Evolutionary conservation across 495 filamentous ascomycete species (phyloP), one percentile per base, ranked within the genome.

Genomic region (Aspergillus heteromorphus): DNA sequence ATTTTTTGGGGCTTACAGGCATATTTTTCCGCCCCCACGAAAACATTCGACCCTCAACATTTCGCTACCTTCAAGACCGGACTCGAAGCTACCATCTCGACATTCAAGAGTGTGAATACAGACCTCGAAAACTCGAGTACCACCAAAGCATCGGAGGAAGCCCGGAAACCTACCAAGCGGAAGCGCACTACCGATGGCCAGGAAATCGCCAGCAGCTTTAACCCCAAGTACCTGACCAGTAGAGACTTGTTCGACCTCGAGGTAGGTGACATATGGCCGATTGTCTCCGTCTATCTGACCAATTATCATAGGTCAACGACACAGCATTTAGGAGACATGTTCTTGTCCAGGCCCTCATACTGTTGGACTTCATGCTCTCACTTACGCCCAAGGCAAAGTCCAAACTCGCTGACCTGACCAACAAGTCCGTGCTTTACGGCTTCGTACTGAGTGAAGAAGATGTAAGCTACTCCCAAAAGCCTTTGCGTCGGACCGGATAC

Each of bases 201-300:
- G 43, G 79, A 83, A 48, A 76, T 90, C 42, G 79, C 85, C 29
- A 87, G 84, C 64, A 86, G 80, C 19, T 96, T 95, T 74, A 97
- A 97, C 61, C 91, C 93, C 8, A 97, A 97, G 64, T 99, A 97
- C 69, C 78, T 99, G 10, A 99, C 93, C 17, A 95, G 89, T 58
- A 79, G 87, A 48, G 95, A 97, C 65, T 78, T 99, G 3, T 99
- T 99, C 71, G 89, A 93, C 58, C 82, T 97, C 41, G 93, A 99
- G 79, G 88, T 90, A 76, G 49, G 74, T 63, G 9, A 21, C 23
- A 6, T 14, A 5, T 14, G 41, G 6, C 6, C 30, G 5, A 16
- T n/a, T 36, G 21, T 25, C 16, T 25, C 17, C 13, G 1, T 30
- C 13, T 11, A 20, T 17, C 51, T 60, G 17, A 59, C 40, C 30